These are phyloP conservation scores for Epichloe scottii DNA, from an alignment of 2,329 filamentous ascomycete genomes.

Conservation along the genomic window DNA sequence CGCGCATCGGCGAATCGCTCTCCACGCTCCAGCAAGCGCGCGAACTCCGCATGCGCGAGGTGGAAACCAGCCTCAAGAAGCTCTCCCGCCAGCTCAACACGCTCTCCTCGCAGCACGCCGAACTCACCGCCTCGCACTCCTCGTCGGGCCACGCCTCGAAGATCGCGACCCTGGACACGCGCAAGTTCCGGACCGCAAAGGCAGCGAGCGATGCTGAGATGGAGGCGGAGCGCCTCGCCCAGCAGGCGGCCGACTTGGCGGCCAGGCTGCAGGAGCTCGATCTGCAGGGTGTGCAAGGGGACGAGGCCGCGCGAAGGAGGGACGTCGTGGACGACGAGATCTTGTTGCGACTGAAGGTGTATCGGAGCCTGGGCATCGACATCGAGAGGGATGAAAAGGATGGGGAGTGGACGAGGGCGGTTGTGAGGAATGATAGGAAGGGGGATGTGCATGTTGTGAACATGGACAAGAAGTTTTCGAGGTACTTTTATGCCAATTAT, in stretches of 20 bases:
- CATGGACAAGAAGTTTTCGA: constrained; percentile 82
- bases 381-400: constrained; percentile 61
- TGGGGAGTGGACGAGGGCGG: constrained; percentile 74
- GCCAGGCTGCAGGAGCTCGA: constrained; percentile 72
- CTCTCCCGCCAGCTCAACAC: constrained; percentile 66
- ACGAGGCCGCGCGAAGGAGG: constrained; percentile 15
- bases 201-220: constrained; percentile 79
- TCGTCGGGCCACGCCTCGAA: constrained; percentile 67
- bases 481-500: constrained; percentile 88
- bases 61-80: constrained; percentile 54
- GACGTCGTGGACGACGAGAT: constrained; percentile 51
- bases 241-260: constrained; percentile 63
- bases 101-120: constrained; percentile 62
- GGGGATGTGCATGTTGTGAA: constrained; percentile 93
- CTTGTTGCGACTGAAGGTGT: constrained; percentile 73
- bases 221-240: constrained; percentile 82
- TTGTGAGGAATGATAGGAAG: constrained; percentile 73
- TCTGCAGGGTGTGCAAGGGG: constrained; percentile 71
- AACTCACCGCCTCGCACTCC: constrained; percentile 64
- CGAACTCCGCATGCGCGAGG: constrained; percentile 60
- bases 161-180: constrained; percentile 78
- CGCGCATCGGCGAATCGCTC: constrained; percentile 74
- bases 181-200: constrained; percentile 93
- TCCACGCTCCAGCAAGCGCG: constrained; percentile 75
- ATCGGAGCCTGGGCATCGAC: constrained; percentile 81